These are phyloP conservation scores for Populus simonii DNA, from an alignment of 345 rosid species.

Conservation along the genomic window DNA sequence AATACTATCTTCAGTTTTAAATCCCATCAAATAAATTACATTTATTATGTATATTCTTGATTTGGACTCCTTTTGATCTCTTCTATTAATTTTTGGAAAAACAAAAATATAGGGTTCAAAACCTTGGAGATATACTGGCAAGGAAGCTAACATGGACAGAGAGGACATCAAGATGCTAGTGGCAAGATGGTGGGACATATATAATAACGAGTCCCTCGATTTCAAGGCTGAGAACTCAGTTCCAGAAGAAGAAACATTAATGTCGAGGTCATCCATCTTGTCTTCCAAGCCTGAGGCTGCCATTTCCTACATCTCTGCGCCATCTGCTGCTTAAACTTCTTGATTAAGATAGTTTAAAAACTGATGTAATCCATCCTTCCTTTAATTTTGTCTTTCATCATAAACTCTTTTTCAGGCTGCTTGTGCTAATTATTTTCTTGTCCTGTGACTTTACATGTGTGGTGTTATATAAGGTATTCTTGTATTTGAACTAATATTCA, in stretches of 20 bases:
- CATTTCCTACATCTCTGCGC: slow-evolving; percentile 54
- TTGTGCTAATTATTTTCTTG: background rate
- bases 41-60: background rate
- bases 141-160: slow-evolving; percentile 21
- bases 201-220: slow-evolving; percentile 19
- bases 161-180: slow-evolving; percentile 20
- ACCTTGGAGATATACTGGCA: slow-evolving; percentile 24
- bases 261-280: slow-evolving; percentile 39
- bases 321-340: slow-evolving; percentile 60
- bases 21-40: too few species aligned
- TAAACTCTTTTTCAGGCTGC: background rate
- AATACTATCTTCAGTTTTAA: background rate
- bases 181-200: slow-evolving; percentile 20
- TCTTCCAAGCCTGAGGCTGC: slow-evolving; percentile 54
- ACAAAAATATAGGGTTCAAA: slow-evolving; percentile 17
- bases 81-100: background rate
- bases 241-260: slow-evolving; percentile 34
- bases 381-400: background rate
- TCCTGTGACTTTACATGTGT: background rate
- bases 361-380: background rate
- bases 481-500: background rate
- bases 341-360: background rate
- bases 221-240: slow-evolving; percentile 3
- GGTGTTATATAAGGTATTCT: background rate
- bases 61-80: background rate